A percentile compares a stretch with the other conserved stretches of the same genome.
Evolutionary conservation across 1,284 basidiomycete genomes (phyloP).

Genomic region (Fomitopsis palustris): DNA sequence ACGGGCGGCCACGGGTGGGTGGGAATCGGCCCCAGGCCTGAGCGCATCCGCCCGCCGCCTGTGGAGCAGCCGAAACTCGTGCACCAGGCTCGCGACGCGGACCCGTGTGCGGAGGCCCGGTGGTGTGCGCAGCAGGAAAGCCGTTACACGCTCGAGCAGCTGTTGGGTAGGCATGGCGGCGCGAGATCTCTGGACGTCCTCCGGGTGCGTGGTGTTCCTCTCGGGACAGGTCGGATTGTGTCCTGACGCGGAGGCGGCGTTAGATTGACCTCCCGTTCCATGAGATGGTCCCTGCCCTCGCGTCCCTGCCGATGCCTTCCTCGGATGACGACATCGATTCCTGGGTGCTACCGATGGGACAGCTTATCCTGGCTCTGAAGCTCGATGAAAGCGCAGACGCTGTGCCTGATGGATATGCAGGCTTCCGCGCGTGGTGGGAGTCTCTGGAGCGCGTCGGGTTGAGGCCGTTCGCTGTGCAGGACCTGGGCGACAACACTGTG

Average conservation of each 20-base stretch:
- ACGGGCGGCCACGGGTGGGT: slow-evolving; percentile 31
- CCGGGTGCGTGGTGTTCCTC: neutral
- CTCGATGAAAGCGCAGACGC: slow-evolving; percentile 17
- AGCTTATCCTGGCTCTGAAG: slow-evolving; percentile 38
- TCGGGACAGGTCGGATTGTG: no score
- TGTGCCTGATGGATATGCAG: slow-evolving; percentile 25
- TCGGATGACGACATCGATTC: neutral
- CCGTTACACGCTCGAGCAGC: neutral
- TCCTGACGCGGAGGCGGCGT: neutral
- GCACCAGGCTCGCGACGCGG: neutral
- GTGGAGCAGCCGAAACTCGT: neutral
- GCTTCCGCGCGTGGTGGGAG: slow-evolving; percentile 29
- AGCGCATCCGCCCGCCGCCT: no score
- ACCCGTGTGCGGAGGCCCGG: neutral
- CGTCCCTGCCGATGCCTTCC: neutral
- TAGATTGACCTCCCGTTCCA: neutral
- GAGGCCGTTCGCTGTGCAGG: slow-evolving; percentile 24
- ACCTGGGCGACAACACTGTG: slow-evolving; percentile 28
- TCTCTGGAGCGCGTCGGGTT: slow-evolving; percentile 21
- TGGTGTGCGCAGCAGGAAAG: neutral
- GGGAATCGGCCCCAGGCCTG: neutral
- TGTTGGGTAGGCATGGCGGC: neutral
- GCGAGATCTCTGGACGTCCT: neutral
- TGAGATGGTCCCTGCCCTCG: neutral
- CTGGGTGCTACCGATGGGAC: slow-evolving; percentile 28